These are phyloP conservation scores for Amphicarpaea edgeworthii DNA, from an alignment of 306 rosid genomes.

Conservation along the genomic window DNA sequence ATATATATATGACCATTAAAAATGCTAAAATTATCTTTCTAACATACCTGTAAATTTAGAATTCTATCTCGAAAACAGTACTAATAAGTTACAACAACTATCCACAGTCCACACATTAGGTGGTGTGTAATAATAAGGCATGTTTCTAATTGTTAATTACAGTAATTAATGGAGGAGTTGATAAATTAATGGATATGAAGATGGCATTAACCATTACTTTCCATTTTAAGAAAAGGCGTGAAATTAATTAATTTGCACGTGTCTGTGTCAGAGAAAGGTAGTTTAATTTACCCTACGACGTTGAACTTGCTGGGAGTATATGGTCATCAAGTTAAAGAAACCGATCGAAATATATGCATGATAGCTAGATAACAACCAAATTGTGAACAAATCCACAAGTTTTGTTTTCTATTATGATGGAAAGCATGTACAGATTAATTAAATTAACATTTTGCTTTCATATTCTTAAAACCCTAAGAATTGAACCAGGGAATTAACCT, in stretches of 20 bases:
- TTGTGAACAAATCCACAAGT: constrained; percentile 8
- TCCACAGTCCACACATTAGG: too few relatives aligned
- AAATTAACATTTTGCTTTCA: constrained; percentile 6
- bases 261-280: constrained; percentile 19
- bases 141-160: neutral
- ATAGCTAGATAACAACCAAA: neutral
- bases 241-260: neutral
- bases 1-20: too few relatives aligned
- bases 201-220: neutral
- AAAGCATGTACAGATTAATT: neutral
- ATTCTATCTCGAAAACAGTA: too few relatives aligned
- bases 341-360: neutral
- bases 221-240: neutral
- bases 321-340: neutral
- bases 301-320: neutral
- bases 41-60: too few relatives aligned
- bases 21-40: too few relatives aligned
- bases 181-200: neutral
- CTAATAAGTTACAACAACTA: too few relatives aligned
- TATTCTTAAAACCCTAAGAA: constrained; percentile 39
- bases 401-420: neutral
- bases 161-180: neutral
- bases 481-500: neutral
- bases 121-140: neutral
- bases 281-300: constrained; percentile 13